Conservation (phyloP, 1,139 yeast genomes). For the Wickerhamiella infanticola region DNA sequence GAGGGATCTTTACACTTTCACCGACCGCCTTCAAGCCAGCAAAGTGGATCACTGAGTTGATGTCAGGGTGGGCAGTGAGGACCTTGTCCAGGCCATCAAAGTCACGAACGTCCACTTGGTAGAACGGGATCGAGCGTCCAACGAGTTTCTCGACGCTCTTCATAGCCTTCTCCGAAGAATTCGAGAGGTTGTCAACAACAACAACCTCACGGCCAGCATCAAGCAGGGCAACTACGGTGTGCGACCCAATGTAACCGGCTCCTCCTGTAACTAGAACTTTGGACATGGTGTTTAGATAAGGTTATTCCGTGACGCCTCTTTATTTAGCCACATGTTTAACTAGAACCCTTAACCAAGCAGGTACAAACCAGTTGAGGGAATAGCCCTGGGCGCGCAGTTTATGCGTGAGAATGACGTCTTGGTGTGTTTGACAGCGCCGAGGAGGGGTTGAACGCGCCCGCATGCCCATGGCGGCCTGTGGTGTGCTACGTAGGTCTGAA, state of each 20-base stretch:
- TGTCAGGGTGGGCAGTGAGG: slow-evolving; percentile 33
- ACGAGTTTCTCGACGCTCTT: slow-evolving; percentile 46
- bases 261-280: slow-evolving; percentile 70
- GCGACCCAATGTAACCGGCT: slow-evolving; percentile 80
- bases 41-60: slow-evolving; percentile 57
- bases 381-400: too few species aligned
- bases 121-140: slow-evolving; percentile 37
- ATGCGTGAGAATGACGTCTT: too few species aligned
- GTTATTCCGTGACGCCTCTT: too few species aligned
- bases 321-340: too few species aligned
- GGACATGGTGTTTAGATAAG: neutral
- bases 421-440: too few species aligned
- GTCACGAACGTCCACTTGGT: slow-evolving; percentile 44
- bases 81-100: slow-evolving; percentile 33
- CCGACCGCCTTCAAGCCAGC: slow-evolving; percentile 85
- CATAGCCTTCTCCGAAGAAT: slow-evolving; percentile 55
- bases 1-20: slow-evolving; percentile 61
- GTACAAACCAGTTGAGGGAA: too few species aligned
- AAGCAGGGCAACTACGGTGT: slow-evolving; percentile 50
- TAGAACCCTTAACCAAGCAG: too few species aligned
- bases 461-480: too few species aligned
- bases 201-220: slow-evolving; percentile 54
- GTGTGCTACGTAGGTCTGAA: too few species aligned
- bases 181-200: slow-evolving; percentile 53
- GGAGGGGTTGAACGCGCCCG: too few species aligned